phyloP scores from a whole-genome alignment of 345 rosid genomes.

The Aquilaria malaccensis region DNA sequence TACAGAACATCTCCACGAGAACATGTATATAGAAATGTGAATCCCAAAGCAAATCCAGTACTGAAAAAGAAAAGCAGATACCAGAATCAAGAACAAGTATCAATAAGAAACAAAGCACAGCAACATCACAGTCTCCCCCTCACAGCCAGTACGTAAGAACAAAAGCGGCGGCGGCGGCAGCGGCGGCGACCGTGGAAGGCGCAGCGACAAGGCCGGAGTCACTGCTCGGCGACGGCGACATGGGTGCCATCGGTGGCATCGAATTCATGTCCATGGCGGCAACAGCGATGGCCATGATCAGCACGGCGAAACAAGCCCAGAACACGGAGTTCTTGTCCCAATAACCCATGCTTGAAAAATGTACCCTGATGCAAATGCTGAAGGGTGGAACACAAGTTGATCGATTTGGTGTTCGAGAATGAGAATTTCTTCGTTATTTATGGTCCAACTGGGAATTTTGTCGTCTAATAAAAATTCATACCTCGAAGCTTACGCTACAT shows the following conservation, averaged over 20 bases:
- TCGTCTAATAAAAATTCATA: slow-evolving; percentile 11
- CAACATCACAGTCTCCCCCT: background rate
- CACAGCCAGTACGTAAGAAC: background rate
- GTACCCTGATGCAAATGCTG: background rate
- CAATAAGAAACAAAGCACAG: no score
- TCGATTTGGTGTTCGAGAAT: no score
- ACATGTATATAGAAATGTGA: no score
- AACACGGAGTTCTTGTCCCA: background rate
- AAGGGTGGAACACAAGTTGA: no score
- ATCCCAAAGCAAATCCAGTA: no score
- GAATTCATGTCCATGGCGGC: background rate
- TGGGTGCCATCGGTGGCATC: background rate
- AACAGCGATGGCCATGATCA: background rate
- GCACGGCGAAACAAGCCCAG: background rate
- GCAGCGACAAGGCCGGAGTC: background rate
- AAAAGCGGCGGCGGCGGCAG: background rate
- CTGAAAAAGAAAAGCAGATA: no score
- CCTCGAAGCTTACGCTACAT: slow-evolving; percentile 6
- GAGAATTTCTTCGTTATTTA: background rate
- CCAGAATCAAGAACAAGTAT: no score
- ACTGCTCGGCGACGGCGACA: background rate
- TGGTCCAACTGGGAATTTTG: background rate
- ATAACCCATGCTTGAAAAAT: background rate
- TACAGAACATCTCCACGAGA: no score
- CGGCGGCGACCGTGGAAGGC: background rate